These are phyloP conservation scores for Delitschia confertaspora DNA, from an alignment of 495 filamentous ascomycete genomes.

Conservation along the genomic window DNA sequence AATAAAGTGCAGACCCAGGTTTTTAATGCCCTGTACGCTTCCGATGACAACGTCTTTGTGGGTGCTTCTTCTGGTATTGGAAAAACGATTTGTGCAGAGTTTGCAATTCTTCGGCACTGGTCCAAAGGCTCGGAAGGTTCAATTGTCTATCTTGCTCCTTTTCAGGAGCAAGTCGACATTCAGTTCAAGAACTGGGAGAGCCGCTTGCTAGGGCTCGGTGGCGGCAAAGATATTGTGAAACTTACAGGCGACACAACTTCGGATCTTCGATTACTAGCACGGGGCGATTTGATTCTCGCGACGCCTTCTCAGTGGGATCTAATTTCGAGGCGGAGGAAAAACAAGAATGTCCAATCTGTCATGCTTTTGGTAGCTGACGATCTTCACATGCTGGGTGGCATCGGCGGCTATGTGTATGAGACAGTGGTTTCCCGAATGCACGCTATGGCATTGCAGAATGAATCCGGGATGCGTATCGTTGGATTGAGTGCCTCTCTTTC, in stretches of 20 bases:
- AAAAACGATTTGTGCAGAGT: constrained; percentile 94
- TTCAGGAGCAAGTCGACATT: constrained; percentile 85
- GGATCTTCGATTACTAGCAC: constrained; percentile 81
- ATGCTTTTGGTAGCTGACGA: constrained; percentile 94
- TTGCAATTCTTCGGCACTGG: constrained; percentile 88
- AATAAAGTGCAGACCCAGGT: constrained; percentile 97
- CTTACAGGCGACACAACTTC: constrained; percentile 87
- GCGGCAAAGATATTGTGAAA: constrained; percentile 89
- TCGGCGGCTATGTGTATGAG: constrained; percentile 85
- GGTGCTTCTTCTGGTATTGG: constrained; percentile 86
- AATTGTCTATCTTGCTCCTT: constrained; percentile 90
- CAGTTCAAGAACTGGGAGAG: constrained; percentile 74
- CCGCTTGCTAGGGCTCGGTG: constrained; percentile 59
- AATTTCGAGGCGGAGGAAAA: constrained; percentile 83
- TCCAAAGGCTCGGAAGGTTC: constrained; percentile 57
- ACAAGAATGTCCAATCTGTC: constrained; percentile 89
- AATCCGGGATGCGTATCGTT: constrained; percentile 76
- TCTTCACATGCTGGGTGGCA: constrained; percentile 89
- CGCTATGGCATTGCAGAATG: constrained; percentile 81
- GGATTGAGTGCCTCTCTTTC: constrained; percentile 88
- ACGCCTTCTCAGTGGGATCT: constrained; percentile 95
- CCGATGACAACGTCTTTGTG: constrained; percentile 88
- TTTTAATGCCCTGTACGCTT: constrained; percentile 82
- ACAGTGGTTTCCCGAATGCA: constrained; percentile 96
- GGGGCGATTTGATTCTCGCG: constrained; percentile 83